These are phyloP conservation scores for Zymoseptoria ardabiliae DNA, from an alignment of 2,329 filamentous ascomycete species.

Conservation along the genomic window DNA sequence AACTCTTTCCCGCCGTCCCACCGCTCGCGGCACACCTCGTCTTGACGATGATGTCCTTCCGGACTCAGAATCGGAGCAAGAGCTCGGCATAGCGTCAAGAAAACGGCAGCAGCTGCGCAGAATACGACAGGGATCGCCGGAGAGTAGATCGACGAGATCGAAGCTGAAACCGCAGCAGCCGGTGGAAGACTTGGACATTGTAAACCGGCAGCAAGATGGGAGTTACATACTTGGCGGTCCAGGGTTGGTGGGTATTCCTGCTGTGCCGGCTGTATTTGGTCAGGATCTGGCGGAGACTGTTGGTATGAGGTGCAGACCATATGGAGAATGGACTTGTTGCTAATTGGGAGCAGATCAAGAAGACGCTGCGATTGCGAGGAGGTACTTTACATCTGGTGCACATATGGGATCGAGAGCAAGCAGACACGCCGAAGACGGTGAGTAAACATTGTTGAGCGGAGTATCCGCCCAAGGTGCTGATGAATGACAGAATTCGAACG, in stretches of 20 bases:
- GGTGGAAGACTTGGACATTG: slow-evolving; percentile 20
- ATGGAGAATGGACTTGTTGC: not conserved
- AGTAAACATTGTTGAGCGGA: not conserved
- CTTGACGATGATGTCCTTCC: slow-evolving; percentile 22
- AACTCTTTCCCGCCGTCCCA: slow-evolving; percentile 17
- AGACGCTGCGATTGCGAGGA: slow-evolving; percentile 16
- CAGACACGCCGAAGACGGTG: slow-evolving; percentile 22
- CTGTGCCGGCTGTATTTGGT: slow-evolving; percentile 6
- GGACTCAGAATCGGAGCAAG: slow-evolving; percentile 21
- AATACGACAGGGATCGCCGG: slow-evolving; percentile 14
- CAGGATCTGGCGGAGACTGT: slow-evolving; percentile 6
- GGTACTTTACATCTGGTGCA: slow-evolving; percentile 23
- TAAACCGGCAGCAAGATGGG: slow-evolving; percentile 23
- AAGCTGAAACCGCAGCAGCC: slow-evolving; percentile 7
- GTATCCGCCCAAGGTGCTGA: not conserved
- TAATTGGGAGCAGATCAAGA: slow-evolving; percentile 6
- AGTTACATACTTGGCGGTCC: slow-evolving; percentile 18
- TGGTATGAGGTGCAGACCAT: not conserved
- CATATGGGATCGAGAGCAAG: slow-evolving; percentile 16
- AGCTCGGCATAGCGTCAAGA: slow-evolving; percentile 6
- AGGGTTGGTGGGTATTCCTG: slow-evolving; percentile 1
- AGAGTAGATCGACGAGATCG: slow-evolving; percentile 7
- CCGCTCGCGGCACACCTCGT: slow-evolving; percentile 19
- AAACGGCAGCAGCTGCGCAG: slow-evolving; percentile 10
- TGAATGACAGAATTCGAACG: slow-evolving; percentile 20